A percentile compares a stretch with the other conserved stretches of the same genome.
phyloP scores from a whole-genome alignment of 139 green algal species.

The Yamagishiella unicocca region DNA sequence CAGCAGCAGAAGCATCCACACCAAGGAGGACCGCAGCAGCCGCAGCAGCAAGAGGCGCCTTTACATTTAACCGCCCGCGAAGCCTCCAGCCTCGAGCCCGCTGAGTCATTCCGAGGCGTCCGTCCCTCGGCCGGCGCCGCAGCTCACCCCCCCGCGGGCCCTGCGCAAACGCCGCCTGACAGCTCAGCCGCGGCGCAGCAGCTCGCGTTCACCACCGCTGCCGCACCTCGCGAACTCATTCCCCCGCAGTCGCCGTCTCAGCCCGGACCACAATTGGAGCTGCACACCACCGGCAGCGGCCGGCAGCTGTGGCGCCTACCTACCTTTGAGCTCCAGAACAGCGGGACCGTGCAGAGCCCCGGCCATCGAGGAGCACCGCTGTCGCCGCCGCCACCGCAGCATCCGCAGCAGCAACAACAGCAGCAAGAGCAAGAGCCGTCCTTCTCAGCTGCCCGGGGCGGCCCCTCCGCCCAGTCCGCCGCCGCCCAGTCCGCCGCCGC shows the following conservation, averaged over 20 bases:
- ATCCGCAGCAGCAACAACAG: not conserved
- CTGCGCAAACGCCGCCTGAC: not conserved
- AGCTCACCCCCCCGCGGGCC: not conserved
- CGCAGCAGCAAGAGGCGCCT: not conserved
- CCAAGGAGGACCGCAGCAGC: not conserved
- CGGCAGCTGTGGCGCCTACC: constrained; percentile 33
- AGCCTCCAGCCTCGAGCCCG: too few species aligned
- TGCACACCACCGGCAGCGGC: not conserved
- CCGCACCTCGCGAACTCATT: not conserved
- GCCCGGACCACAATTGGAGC: not conserved
- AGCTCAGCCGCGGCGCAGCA: too few species aligned
- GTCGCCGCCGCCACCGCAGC: not conserved
- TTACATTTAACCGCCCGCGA: too few species aligned
- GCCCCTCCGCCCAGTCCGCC: not conserved
- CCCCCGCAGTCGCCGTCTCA: not conserved
- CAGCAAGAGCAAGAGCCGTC: not conserved
- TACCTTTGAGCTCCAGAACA: not conserved
- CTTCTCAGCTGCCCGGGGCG: too few species aligned
- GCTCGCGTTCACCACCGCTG: not conserved
- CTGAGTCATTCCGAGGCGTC: constrained; percentile 1
- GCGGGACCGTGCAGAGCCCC: not conserved
- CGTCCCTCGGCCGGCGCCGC: not conserved
- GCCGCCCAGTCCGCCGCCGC: too few species aligned
- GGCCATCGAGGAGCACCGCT: not conserved
- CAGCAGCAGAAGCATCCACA: not conserved